These are phyloP conservation scores for Chenopodium album DNA, from an alignment of 148 eudicot genomes.

Conservation along the genomic window DNA sequence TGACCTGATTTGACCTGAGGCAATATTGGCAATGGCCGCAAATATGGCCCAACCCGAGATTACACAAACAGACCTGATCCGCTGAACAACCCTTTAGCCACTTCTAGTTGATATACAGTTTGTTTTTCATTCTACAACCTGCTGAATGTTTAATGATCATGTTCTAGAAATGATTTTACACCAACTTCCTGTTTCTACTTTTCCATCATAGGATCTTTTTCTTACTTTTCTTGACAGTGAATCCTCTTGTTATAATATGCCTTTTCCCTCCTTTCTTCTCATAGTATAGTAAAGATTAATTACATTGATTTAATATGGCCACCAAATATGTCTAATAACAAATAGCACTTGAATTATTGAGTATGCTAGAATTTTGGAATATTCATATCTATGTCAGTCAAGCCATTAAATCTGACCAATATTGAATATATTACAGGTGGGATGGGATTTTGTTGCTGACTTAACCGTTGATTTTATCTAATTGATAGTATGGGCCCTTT, in stretches of 20 bases:
- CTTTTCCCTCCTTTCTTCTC: neutral
- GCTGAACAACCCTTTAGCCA: neutral
- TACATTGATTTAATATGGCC: neutral
- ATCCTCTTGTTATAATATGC: neutral
- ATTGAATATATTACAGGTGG: neutral
- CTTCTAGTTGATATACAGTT: neutral
- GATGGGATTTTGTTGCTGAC: neutral
- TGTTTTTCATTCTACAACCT: neutral
- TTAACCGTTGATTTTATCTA: neutral
- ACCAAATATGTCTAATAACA: neutral
- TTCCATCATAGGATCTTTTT: neutral
- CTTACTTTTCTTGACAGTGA: conserved; percentile 19
- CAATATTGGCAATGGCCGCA: too few species aligned
- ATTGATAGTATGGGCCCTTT: neutral
- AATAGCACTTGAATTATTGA: conserved; percentile 6
- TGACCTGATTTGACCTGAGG: too few species aligned
- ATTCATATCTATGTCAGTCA: neutral
- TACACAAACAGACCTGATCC: neutral
- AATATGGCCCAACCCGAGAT: too few species aligned
- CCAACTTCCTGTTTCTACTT: neutral
- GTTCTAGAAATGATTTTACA: neutral
- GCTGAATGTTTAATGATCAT: too few species aligned
- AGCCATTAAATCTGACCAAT: neutral
- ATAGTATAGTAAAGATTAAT: neutral
- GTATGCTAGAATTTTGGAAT: conserved; percentile 9